These are phyloP conservation scores for Exophiala phaeomuriformis DNA, from an alignment of 2,329 filamentous ascomycete genomes.

Conservation along the genomic window DNA sequence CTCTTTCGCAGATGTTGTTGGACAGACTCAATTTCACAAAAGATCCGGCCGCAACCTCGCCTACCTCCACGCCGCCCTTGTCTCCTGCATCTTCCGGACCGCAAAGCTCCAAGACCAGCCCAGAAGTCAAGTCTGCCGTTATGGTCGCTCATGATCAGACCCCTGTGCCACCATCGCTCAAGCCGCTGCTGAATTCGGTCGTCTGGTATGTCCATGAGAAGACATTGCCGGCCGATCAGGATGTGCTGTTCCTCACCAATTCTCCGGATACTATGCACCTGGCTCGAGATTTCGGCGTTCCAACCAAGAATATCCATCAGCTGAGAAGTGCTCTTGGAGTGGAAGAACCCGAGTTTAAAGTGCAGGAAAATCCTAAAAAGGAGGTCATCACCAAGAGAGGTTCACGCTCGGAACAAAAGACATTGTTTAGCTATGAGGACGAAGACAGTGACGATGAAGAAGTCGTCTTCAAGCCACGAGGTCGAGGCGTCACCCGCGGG, in stretches of 20 bases:
- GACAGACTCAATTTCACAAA: constrained; percentile 44
- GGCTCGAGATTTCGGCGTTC: constrained; percentile 43
- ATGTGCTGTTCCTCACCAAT: constrained; percentile 39
- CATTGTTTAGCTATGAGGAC: constrained; percentile 40
- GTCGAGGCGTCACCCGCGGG: constrained; percentile 17
- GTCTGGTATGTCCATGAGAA: constrained; percentile 40
- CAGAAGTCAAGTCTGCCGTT: constrained; percentile 33
- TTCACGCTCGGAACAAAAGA: constrained; percentile 34
- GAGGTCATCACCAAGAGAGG: constrained; percentile 27
- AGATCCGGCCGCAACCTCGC: constrained; percentile 35
- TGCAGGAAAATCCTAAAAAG: constrained; percentile 41
- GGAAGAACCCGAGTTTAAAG: constrained; percentile 41
- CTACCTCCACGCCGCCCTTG: constrained; percentile 36
- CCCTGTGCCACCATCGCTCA: constrained; percentile 36
- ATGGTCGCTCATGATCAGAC: constrained; percentile 20
- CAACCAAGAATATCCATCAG: constrained; percentile 43
- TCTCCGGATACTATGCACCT: constrained; percentile 39
- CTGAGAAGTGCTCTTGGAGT: constrained; percentile 42
- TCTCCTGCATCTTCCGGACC: constrained; percentile 39
- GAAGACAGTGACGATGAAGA: constrained; percentile 45
- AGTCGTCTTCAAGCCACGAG: constrained; percentile 36
- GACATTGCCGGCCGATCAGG: constrained; percentile 29
- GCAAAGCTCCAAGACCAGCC: constrained; percentile 40
- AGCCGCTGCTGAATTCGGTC: constrained; percentile 39
- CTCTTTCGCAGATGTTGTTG: constrained; percentile 42